Conservation (phyloP, 2,329 filamentous ascomycete genomes). For the Ceratocystis albifundus region DNA sequence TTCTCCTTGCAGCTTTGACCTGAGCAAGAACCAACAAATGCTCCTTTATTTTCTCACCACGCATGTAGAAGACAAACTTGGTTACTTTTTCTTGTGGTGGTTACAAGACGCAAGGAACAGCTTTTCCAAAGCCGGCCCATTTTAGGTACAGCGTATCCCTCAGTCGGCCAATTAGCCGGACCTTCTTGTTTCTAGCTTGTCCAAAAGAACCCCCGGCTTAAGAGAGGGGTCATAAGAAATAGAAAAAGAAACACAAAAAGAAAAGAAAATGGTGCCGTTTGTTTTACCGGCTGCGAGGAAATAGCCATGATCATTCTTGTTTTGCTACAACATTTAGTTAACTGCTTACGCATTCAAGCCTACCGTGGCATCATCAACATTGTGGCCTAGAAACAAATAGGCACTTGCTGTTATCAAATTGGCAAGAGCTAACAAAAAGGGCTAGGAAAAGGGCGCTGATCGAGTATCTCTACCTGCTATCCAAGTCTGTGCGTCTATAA, state of each 20-base stretch:
- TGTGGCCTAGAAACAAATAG: neutral
- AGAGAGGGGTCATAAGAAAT: neutral
- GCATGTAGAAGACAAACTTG: neutral
- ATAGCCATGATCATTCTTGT: too few species aligned
- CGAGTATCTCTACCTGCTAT: neutral
- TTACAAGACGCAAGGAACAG: neutral
- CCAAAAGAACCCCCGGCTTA: neutral
- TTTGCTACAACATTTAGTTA: too few species aligned
- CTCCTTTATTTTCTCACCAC: neutral
- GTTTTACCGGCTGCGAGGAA: too few species aligned
- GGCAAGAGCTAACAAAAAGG: neutral
- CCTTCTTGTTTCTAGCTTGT: neutral
- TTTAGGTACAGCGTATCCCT: neutral
- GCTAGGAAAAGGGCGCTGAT: conserved; percentile 1
- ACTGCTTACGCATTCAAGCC: too few species aligned
- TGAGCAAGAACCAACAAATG: neutral
- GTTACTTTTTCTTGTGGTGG: neutral
- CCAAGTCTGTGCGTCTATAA: conserved; percentile 8
- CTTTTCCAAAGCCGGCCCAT: neutral
- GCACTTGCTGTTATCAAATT: neutral
- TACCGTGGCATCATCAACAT: neutral
- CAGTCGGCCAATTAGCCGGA: conserved; percentile 7
- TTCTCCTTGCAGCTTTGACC: neutral
- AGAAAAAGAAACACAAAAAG: too few species aligned
- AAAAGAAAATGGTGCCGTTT: neutral